Conservation (phyloP, 768 basidiomycete species). For the Suillus cothurnatus region DNA sequence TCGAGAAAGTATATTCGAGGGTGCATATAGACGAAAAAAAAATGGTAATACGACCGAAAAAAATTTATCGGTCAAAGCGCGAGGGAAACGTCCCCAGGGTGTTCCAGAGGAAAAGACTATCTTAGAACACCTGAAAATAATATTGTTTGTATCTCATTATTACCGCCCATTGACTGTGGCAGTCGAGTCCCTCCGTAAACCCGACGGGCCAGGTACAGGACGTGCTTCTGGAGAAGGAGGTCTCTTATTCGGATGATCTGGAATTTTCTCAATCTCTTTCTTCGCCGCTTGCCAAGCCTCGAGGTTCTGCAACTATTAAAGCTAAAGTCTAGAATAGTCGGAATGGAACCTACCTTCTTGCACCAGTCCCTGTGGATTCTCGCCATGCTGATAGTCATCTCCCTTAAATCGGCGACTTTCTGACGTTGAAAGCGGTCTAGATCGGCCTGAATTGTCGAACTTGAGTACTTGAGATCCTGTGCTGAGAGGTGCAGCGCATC, state of each 20-base stretch:
- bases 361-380: slow-evolving; percentile 95
- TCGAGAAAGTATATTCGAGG: not conserved
- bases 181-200: slow-evolving; percentile 63
- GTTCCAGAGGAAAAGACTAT: not conserved
- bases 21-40: not conserved
- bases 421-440: slow-evolving; percentile 98
- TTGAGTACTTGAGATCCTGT: slow-evolving; percentile 95
- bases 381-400: slow-evolving; percentile 92
- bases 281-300: slow-evolving; percentile 98
- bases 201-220: slow-evolving; percentile 36
- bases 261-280: slow-evolving; percentile 87
- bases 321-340: slow-evolving; percentile 17
- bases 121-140: not conserved
- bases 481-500: slow-evolving; percentile 91
- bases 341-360: slow-evolving; percentile 65
- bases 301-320: slow-evolving; percentile 66
- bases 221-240: slow-evolving; percentile 43
- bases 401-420: slow-evolving; percentile 94
- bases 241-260: slow-evolving; percentile 81
- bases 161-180: slow-evolving; percentile 70
- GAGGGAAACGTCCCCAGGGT: not conserved
- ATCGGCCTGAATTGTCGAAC: slow-evolving; percentile 95
- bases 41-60: not conserved
- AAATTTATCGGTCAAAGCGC: not conserved
- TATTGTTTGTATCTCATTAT: slow-evolving; percentile 14